Percentiles rank a stretch among this genome's conserved stretches.
Evolutionary conservation across 495 filamentous ascomycete species (phyloP).

Genomic region (Tuber magnatum): DNA sequence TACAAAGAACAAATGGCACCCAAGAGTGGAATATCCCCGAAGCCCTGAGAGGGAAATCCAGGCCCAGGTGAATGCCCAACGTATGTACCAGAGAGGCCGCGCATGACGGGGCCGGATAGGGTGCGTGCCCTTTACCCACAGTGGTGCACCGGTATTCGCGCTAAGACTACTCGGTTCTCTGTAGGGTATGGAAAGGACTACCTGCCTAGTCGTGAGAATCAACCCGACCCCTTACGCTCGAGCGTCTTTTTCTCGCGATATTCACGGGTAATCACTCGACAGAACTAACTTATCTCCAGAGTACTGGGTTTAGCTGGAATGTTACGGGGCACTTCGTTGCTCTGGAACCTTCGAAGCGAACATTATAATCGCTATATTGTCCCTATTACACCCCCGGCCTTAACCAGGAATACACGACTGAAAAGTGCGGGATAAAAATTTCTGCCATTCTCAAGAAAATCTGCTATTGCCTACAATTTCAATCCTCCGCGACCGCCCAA

Average conservation of each 20-base stretch:
- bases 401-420: background rate
- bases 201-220: background rate
- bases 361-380: background rate
- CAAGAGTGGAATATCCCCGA: background rate
- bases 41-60: background rate
- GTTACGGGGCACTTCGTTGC: background rate
- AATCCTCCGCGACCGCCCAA: conserved; percentile 6
- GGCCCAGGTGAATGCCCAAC: background rate
- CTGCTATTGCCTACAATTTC: conserved; percentile 3
- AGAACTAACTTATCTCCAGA: background rate
- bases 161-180: background rate
- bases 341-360: background rate
- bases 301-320: background rate
- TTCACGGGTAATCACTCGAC: background rate
- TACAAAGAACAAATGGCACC: background rate
- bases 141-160: background rate
- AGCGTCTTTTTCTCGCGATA: background rate
- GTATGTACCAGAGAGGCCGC: background rate
- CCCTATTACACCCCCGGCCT: background rate
- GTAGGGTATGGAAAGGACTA: background rate
- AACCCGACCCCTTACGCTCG: background rate
- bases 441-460: background rate
- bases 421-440: background rate
- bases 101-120: background rate
- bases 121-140: background rate